phyloP scores from a whole-genome alignment of 768 basidiomycete species.

The Mycena indigotica region DNA sequence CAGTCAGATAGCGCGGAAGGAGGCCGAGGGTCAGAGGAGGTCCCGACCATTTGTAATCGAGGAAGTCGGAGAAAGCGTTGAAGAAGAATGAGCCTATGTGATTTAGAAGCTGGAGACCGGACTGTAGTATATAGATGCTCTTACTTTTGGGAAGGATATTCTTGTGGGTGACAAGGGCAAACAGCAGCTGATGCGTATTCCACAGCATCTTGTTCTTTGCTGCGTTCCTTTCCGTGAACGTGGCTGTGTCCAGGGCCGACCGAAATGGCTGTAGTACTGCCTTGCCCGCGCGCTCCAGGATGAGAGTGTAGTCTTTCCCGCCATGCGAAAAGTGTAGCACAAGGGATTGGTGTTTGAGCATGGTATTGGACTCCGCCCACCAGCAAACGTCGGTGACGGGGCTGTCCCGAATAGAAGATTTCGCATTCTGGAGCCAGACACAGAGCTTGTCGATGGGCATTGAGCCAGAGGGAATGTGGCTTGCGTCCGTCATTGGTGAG shows the following conservation, averaged over 20 bases:
- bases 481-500: not conserved
- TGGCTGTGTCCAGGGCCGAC: not conserved
- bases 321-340: not conserved
- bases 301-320: not conserved
- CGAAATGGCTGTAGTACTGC: not conserved
- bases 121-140: not conserved
- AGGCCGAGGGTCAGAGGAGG: conserved; percentile 51
- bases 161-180: not conserved
- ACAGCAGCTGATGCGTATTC: not conserved
- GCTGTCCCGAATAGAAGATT: not conserved
- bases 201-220: not conserved
- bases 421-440: not conserved
- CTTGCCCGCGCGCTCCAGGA: not conserved
- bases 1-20: conserved; percentile 44
- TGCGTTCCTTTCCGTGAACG: not conserved
- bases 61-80: not conserved
- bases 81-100: not conserved
- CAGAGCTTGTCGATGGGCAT: not conserved
- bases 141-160: not conserved
- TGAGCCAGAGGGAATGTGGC: not conserved
- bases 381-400: not conserved
- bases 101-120: not conserved
- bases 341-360: not conserved
- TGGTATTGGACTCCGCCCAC: not conserved
- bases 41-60: conserved; percentile 27